Percentiles rank a stretch among this genome's conserved stretches.
These are phyloP conservation scores for Hymenoscyphus albidus DNA, from an alignment of 2,329 filamentous ascomycete genomes.

Conservation along the genomic window DNA sequence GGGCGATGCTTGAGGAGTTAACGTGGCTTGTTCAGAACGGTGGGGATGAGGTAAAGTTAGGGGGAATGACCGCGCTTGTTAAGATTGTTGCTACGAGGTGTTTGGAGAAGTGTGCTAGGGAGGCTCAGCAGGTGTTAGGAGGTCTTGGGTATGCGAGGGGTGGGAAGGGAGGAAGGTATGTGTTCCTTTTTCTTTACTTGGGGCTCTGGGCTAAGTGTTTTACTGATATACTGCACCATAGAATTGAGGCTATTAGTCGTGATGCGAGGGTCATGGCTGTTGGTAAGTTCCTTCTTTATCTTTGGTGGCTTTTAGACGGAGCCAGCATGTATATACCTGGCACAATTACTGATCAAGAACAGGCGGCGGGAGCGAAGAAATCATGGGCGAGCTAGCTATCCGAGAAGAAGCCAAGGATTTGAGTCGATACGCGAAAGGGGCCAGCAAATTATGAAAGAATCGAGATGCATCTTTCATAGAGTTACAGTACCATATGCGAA, in stretches of 20 bases:
- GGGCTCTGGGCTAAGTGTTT: not conserved
- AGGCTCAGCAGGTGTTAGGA: conserved; percentile 53
- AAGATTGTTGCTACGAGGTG: conserved; percentile 51
- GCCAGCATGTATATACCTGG: not conserved
- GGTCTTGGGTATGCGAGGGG: conserved; percentile 49
- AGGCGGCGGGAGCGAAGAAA: conserved; percentile 36
- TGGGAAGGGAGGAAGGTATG: conserved; percentile 42
- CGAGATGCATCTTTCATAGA: too few species aligned
- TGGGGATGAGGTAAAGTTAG: conserved; percentile 40
- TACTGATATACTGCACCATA: conserved; percentile 23
- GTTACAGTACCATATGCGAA: too few species aligned
- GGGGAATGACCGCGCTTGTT: conserved; percentile 48
- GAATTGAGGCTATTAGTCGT: conserved; percentile 50
- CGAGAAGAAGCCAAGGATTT: conserved; percentile 34
- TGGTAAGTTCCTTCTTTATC: conserved; percentile 24
- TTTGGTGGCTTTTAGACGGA: not conserved
- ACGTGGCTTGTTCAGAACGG: conserved; percentile 39
- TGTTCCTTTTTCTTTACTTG: not conserved
- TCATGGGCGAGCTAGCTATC: conserved; percentile 34
- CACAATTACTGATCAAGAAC: not conserved
- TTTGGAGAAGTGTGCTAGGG: conserved; percentile 49
- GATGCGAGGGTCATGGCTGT: conserved; percentile 46
- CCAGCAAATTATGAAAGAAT: conserved; percentile 22
- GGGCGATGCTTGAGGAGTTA: conserved; percentile 59
- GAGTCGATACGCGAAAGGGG: conserved; percentile 20